Percentiles rank a stretch among this genome's conserved stretches.
These are phyloP conservation scores for Russula abietina DNA, from an alignment of 768 basidiomycete genomes.

Conservation along the genomic window DNA sequence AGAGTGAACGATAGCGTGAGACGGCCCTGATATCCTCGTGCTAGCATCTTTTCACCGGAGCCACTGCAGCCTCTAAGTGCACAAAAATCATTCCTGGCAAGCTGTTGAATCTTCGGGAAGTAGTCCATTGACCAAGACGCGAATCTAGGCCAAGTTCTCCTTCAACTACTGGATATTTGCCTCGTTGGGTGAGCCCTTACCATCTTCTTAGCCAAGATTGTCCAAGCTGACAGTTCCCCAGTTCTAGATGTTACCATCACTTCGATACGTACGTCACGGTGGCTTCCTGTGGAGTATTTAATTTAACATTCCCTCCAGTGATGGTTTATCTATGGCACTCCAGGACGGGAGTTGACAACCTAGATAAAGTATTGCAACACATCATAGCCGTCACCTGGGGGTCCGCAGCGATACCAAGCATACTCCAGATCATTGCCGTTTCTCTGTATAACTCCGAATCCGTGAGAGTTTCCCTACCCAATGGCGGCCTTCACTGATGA, in stretches of 20 bases:
- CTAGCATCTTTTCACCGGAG: not conserved
- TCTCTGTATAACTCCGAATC: slow-evolving; percentile 31
- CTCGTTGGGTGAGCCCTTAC: slow-evolving; percentile 33
- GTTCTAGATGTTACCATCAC: slow-evolving; percentile 40
- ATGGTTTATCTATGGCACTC: slow-evolving; percentile 39
- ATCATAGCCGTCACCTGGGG: slow-evolving; percentile 40
- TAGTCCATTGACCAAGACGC: not conserved
- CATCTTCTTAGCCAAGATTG: not conserved
- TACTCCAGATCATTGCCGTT: slow-evolving; percentile 32
- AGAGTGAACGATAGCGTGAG: slow-evolving; percentile 22
- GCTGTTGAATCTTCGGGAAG: not conserved
- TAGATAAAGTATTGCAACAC: slow-evolving; percentile 37
- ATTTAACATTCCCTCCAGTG: slow-evolving; percentile 30
- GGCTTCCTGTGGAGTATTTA: not conserved
- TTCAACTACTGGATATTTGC: slow-evolving; percentile 45
- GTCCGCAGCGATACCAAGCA: slow-evolving; percentile 34
- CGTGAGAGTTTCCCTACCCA: slow-evolving; percentile 27
- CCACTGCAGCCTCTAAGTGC: slow-evolving; percentile 16
- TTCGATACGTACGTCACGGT: slow-evolving; percentile 32
- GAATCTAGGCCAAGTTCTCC: slow-evolving; percentile 35
- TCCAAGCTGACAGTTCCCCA: slow-evolving; percentile 21
- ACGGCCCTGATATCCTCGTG: not conserved
- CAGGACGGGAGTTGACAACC: slow-evolving; percentile 30
- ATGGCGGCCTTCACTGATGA: not conserved
- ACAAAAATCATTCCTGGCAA: slow-evolving; percentile 20